These are phyloP conservation scores for Pythium periplocum DNA, from an alignment of 352 stramenopile genomes.

Conservation along the genomic window DNA sequence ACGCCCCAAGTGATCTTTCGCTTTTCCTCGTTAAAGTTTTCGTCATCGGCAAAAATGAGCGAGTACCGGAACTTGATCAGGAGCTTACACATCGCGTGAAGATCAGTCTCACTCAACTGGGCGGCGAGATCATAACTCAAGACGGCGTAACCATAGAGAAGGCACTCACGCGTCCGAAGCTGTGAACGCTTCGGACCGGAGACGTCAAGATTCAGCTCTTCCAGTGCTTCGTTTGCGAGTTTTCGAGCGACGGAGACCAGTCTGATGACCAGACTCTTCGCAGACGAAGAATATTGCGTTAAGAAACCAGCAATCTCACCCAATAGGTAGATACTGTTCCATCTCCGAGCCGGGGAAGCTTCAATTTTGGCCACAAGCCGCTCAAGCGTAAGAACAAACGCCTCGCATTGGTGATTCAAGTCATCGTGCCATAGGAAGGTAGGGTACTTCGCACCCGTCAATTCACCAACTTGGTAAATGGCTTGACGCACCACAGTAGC, in stretches of 20 bases:
- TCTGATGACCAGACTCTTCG: too few relatives aligned
- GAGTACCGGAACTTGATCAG: constrained; percentile 41
- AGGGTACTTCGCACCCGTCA: constrained; percentile 24
- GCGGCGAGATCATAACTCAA: constrained; percentile 19
- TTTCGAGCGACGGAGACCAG: too few relatives aligned
- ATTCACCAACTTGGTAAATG: constrained; percentile 37
- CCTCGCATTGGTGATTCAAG: constrained; percentile 7
- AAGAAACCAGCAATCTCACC: constrained; percentile 10
- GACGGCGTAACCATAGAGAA: constrained; percentile 42
- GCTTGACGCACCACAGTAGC: constrained; percentile 32
- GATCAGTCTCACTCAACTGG: not conserved
- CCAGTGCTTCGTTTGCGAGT: too few relatives aligned
- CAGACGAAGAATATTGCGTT: not conserved
- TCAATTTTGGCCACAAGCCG: constrained; percentile 4
- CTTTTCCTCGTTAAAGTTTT: not conserved
- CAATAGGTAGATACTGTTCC: constrained; percentile 5
- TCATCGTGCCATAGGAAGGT: constrained; percentile 35
- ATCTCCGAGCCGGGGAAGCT: not conserved
- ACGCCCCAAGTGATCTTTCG: constrained; percentile 9
- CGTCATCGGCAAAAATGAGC: constrained; percentile 12
- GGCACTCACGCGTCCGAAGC: constrained; percentile 26
- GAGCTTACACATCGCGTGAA: constrained; percentile 33
- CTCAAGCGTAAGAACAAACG: constrained; percentile 20
- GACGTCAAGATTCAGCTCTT: too few relatives aligned
- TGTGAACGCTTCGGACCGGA: too few relatives aligned